These are phyloP conservation scores for Lactuca saligna DNA, from an alignment of 129 eudicot species.

Conservation along the genomic window DNA sequence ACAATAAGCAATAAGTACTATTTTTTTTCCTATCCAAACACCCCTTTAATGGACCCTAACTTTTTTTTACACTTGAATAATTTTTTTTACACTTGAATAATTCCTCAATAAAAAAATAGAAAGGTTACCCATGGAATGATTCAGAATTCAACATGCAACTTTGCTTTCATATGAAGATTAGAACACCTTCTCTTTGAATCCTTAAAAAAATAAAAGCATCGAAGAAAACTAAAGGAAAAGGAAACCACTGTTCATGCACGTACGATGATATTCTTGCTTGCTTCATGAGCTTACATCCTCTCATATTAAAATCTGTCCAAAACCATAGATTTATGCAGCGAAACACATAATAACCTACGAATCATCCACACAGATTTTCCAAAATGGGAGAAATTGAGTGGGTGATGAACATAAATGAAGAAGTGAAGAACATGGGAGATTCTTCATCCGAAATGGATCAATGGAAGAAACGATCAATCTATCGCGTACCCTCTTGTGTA, in stretches of 20 bases:
- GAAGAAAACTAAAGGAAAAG: not conserved
- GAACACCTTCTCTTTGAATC: slow-evolving; percentile 32
- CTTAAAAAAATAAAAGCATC: not conserved
- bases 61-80: too few relatives aligned
- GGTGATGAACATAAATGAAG: slow-evolving; percentile 37
- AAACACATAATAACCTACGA: not conserved
- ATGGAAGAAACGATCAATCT: slow-evolving; percentile 51
- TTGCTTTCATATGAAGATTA: slow-evolving; percentile 29
- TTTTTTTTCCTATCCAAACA: too few relatives aligned
- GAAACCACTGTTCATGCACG: slow-evolving; percentile 7
- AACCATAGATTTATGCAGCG: not conserved
- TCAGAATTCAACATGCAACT: slow-evolving; percentile 3
- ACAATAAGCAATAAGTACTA: too few relatives aligned
- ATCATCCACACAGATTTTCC: not conserved
- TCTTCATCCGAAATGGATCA: slow-evolving; percentile 36
- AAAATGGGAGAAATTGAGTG: slow-evolving; percentile 39
- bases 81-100: too few relatives aligned
- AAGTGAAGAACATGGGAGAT: slow-evolving; percentile 31
- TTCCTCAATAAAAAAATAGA: not conserved
- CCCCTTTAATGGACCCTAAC: too few relatives aligned
- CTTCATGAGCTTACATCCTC: slow-evolving; percentile 22
- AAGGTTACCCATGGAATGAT: not conserved
- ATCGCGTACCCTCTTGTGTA: slow-evolving; percentile 46
- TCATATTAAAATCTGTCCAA: slow-evolving; percentile 16
- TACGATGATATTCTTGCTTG: slow-evolving; percentile 36